Evolutionary conservation across 371 early-diverging fungal species (phyloP).

Genomic region (Cokeromyces recurvatus): DNA sequence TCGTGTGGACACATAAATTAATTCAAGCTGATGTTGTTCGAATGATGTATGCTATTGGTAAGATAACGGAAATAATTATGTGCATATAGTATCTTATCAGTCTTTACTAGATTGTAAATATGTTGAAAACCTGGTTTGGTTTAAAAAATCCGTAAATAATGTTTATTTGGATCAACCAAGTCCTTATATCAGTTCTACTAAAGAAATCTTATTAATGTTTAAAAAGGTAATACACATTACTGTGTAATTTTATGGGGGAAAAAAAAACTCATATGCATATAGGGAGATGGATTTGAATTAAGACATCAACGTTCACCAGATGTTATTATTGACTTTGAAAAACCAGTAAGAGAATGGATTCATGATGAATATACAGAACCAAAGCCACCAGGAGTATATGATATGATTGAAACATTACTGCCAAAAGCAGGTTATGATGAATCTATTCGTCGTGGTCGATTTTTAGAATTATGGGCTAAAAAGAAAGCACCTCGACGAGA

Average conservation of each 20-base stretch:
- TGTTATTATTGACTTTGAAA: slow-evolving; percentile 60
- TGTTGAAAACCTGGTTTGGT: slow-evolving; percentile 68
- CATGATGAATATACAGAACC: slow-evolving; percentile 49
- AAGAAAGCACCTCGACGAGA: slow-evolving; percentile 34
- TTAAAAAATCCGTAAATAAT: slow-evolving; percentile 55
- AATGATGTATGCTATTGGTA: slow-evolving; percentile 54
- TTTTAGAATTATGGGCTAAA: slow-evolving; percentile 54
- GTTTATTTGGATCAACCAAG: slow-evolving; percentile 40
- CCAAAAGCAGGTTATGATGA: slow-evolving; percentile 50
- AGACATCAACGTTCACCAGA: slow-evolving; percentile 64
- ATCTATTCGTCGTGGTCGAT: slow-evolving; percentile 37
- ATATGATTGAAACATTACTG: slow-evolving; percentile 63
- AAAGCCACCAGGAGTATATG: slow-evolving; percentile 51
- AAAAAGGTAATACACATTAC: slow-evolving; percentile 59
- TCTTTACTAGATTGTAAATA: slow-evolving; percentile 48
- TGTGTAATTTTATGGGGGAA: no score
- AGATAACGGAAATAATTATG: not conserved
- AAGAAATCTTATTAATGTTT: slow-evolving; percentile 54
- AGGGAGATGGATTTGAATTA: slow-evolving; percentile 59
- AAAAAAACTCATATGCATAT: no score
- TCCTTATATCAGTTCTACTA: slow-evolving; percentile 18
- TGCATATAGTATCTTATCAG: not conserved
- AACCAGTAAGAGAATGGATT: slow-evolving; percentile 51
- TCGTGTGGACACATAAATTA: slow-evolving; percentile 61
- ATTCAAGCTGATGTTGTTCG: slow-evolving; percentile 55